These are phyloP conservation scores for Senna tora DNA, from an alignment of 306 rosid genomes.

Conservation along the genomic window DNA sequence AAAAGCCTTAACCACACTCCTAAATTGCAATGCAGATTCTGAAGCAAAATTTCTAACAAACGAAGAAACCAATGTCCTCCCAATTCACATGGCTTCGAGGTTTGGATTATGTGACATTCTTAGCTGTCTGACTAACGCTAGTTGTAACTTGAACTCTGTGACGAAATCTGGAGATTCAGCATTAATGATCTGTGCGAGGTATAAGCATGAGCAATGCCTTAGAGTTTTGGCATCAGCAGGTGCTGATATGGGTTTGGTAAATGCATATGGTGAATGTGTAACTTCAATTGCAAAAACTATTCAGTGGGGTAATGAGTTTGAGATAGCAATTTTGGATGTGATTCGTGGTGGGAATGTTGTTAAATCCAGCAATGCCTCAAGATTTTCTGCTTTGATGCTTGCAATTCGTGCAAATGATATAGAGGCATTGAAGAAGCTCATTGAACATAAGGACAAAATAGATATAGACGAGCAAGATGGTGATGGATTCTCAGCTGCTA, in stretches of 20 bases:
- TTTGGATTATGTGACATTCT: conserved; percentile 49
- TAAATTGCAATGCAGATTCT: conserved; percentile 44
- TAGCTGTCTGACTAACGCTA: conserved; percentile 36
- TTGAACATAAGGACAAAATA: conserved; percentile 31
- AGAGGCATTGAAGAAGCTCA: conserved; percentile 53
- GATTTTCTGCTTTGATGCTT: conserved; percentile 50
- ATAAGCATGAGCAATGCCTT: conserved; percentile 52
- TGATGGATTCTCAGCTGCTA: conserved; percentile 63
- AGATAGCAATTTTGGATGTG: conserved; percentile 39
- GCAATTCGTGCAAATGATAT: conserved; percentile 45
- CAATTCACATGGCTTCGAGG: conserved; percentile 55
- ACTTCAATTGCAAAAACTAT: conserved; percentile 49
- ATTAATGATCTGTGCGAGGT: conserved; percentile 51
- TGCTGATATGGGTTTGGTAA: conserved; percentile 60
- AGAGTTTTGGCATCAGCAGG: conserved; percentile 51
- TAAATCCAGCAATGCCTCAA: conserved; percentile 47
- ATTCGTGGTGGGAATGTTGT: conserved; percentile 40
- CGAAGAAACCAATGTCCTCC: conserved; percentile 38
- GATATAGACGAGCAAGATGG: conserved; percentile 56
- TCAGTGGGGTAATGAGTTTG: conserved; percentile 50
- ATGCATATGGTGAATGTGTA: conserved; percentile 47
- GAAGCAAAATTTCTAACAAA: conserved; percentile 44
- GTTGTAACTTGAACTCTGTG: conserved; percentile 53
- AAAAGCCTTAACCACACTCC: conserved; percentile 41
- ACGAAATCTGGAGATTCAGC: conserved; percentile 59